Percentiles rank a stretch among this genome's conserved stretches.
Conservation (phyloP, 306 rosid genomes). For the Medicago lupulina region DNA sequence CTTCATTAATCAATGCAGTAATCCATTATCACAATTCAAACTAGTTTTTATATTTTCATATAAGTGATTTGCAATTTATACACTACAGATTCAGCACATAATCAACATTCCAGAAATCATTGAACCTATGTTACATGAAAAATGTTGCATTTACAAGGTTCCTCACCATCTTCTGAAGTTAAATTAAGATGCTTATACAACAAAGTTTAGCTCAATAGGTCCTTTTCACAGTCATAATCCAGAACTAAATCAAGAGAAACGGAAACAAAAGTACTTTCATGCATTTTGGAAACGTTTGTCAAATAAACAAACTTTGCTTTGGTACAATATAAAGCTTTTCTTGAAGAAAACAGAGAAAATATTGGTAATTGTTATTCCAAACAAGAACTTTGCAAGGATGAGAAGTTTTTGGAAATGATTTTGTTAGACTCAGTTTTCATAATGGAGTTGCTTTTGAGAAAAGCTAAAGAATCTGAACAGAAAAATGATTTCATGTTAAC, state of each 20-base stretch:
- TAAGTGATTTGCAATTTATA: too few relatives aligned
- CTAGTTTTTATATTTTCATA: too few relatives aligned
- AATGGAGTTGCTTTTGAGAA: constrained; percentile 42
- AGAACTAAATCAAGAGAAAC: constrained; percentile 36
- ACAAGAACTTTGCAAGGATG: constrained; percentile 7
- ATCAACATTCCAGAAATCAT: constrained; percentile 33
- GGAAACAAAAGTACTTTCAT: constrained; percentile 41
- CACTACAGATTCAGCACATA: constrained; percentile 34
- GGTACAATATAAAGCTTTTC: constrained; percentile 14
- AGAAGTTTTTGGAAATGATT: constrained; percentile 22
- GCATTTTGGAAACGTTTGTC: constrained; percentile 39
- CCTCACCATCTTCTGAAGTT: constrained; percentile 29
- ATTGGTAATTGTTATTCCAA: constrained; percentile 33
- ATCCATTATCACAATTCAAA: too few relatives aligned
- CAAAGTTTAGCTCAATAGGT: constrained; percentile 42
- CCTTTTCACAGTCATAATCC: constrained; percentile 34
- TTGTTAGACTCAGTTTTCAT: constrained; percentile 44
- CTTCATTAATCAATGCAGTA: too few relatives aligned
- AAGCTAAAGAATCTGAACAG: not conserved
- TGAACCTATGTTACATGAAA: constrained; percentile 24
- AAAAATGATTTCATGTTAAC: constrained; percentile 39
- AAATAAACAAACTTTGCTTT: constrained; percentile 26
- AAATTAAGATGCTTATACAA: constrained; percentile 37
- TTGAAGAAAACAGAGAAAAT: constrained; percentile 17
- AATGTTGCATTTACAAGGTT: constrained; percentile 48